Conservation (phyloP, 345 rosid genomes). For the Lepidium sativum region DNA sequence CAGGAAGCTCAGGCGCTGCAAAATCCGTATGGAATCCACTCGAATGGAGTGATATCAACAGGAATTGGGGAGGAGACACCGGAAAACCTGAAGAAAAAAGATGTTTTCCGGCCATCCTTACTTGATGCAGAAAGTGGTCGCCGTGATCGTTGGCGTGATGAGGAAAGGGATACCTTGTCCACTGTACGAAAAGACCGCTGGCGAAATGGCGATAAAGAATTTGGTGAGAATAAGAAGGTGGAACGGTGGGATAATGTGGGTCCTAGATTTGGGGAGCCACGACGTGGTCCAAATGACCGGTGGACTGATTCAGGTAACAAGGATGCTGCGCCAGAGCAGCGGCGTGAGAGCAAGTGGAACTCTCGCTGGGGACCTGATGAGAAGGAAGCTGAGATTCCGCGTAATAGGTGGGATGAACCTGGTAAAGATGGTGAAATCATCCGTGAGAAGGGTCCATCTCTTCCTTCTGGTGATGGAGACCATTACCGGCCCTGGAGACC, state of each 20-base stretch:
- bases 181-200: conserved; percentile 61
- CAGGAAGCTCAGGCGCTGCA: conserved; percentile 52
- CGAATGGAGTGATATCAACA: conserved; percentile 38
- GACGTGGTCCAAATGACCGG: conserved; percentile 67
- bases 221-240: conserved; percentile 49
- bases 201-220: conserved; percentile 81
- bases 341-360: conserved; percentile 98
- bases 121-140: conserved; percentile 69
- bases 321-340: conserved; percentile 67
- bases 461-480: conserved; percentile 48
- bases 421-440: conserved; percentile 58
- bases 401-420: conserved; percentile 52
- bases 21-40: conserved; percentile 31
- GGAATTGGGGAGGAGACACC: conserved; percentile 54
- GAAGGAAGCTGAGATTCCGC: conserved; percentile 48
- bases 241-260: conserved; percentile 82
- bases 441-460: conserved; percentile 50
- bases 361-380: conserved; percentile 94
- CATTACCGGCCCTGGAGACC: conserved; percentile 80
- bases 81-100: conserved; percentile 64
- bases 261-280: conserved; percentile 57
- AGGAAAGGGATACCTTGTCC: conserved; percentile 81
- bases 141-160: conserved; percentile 91
- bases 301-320: conserved; percentile 72
- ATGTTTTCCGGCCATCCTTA: conserved; percentile 76